Base-by-base conservation (phyloP, 208 protist species). In the Acanthamoeba sp. region DNA sequence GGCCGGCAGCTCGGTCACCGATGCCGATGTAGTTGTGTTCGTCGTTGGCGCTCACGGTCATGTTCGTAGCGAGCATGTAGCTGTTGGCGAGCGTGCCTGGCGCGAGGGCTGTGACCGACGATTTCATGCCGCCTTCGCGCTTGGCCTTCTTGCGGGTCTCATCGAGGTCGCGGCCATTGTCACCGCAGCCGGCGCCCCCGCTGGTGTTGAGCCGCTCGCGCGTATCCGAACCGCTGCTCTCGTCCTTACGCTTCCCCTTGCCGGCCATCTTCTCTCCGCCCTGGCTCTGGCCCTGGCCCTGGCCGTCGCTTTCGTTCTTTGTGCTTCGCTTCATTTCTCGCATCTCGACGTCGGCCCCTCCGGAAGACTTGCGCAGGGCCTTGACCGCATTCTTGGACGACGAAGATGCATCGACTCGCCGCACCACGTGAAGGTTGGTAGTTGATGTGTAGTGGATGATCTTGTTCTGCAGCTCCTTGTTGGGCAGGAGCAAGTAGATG, bases 381-480 rank as follows among this genome's bases (percentile, higher is more conserved):
- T 62, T 62, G 24, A 7, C n/a, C 55, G 24, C 55, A 22, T 62
- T 29, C 55, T 62, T 62, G 16, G 16, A n/a, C 55, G 55, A 62
- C 55, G 55, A 62, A 0, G 55, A n/a, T 24, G 55, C 22, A 1
- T 62, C 55, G 55, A 22, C 55, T n/a, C 55, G 20, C 0, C 55
- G 55, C 0, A n/a, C 2, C 55, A n/a, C 55, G 24, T 62, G 55
- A n/a, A 62, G 55, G 24, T 62, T 62, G 55, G 55, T 22, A 1
- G 55, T 29, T 22, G 55, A 62, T n/a, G 55, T 62, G 66, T 76
- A 76, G 36, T 76, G 66, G 9, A 12, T 76, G 66, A 76, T 76
- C 66, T 76, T 76, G 32, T 12, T 40, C 66, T 76, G 66, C 32
- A 76, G 66, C 5, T 76, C 66, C 66, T 76, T 76, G 66, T 76